These are phyloP conservation scores for Turritis glabra DNA, from an alignment of 345 rosid genomes.

Conservation along the genomic window DNA sequence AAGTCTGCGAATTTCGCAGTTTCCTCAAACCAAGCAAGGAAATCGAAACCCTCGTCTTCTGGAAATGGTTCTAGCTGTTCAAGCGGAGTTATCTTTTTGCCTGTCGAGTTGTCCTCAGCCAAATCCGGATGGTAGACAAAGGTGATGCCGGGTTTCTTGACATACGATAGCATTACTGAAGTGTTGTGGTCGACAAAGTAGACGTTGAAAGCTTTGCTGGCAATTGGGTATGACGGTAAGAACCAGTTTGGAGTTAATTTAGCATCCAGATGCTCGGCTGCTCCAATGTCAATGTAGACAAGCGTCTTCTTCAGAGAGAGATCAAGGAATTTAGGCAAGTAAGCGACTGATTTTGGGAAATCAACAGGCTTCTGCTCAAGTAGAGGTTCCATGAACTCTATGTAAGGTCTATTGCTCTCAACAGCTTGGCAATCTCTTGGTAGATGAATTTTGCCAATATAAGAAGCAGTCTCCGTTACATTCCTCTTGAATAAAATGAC, in stretches of 20 bases:
- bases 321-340: conserved; percentile 60
- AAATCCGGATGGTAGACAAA: conserved; percentile 80
- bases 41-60: conserved; percentile 58
- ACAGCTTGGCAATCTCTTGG: conserved; percentile 63
- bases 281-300: conserved; percentile 70
- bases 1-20: conserved; percentile 62
- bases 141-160: conserved; percentile 61
- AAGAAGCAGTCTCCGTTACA: conserved; percentile 32
- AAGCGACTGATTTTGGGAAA: conserved; percentile 44
- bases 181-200: conserved; percentile 80
- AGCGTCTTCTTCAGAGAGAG: conserved; percentile 44
- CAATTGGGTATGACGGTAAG: conserved; percentile 63
- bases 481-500: conserved; percentile 64
- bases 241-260: conserved; percentile 45
- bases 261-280: conserved; percentile 49
- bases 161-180: conserved; percentile 62
- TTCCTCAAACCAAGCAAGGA: conserved; percentile 72
- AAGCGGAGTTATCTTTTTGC: not conserved
- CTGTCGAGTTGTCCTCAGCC: conserved; percentile 38
- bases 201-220: conserved; percentile 52
- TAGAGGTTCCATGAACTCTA: conserved; percentile 60
- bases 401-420: conserved; percentile 43
- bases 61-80: conserved; percentile 54
- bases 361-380: conserved; percentile 41
- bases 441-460: conserved; percentile 44